A percentile compares a stretch with the other conserved stretches of the same genome.
These are phyloP conservation scores for Suillus sp. DNA, from an alignment of 768 basidiomycete species.

Conservation along the genomic window DNA sequence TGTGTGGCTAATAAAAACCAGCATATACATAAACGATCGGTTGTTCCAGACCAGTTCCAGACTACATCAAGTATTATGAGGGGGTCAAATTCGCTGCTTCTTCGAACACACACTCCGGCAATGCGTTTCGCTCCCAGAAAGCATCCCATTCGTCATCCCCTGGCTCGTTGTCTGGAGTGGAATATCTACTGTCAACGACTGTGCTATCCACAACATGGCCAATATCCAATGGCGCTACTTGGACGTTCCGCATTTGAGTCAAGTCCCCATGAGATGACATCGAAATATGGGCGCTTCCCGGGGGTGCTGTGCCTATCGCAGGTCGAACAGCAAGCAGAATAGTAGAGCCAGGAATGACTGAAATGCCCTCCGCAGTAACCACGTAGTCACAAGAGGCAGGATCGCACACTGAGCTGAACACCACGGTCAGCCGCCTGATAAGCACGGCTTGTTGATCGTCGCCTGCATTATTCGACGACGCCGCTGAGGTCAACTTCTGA, in stretches of 20 bases:
- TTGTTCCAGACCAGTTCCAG: neutral
- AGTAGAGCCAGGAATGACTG: constrained; percentile 30
- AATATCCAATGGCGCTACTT: constrained; percentile 39
- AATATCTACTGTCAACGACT: constrained; percentile 18
- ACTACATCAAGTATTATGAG: neutral
- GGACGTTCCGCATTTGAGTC: constrained; percentile 14
- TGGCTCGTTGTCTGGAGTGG: constrained; percentile 29
- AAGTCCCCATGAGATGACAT: neutral
- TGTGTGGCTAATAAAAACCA: neutral
- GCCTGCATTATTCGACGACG: constrained; percentile 11
- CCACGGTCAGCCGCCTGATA: constrained; percentile 70
- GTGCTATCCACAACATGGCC: constrained; percentile 35
- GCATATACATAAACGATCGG: neutral
- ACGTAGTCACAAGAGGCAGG: constrained; percentile 75
- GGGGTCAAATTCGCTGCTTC: neutral
- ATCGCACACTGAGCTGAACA: constrained; percentile 69
- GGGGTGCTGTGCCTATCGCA: neutral
- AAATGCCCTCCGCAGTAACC: constrained; percentile 63
- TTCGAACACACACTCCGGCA: constrained; percentile 39
- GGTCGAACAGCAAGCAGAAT: constrained; percentile 10
- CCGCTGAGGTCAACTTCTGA: constrained; percentile 12
- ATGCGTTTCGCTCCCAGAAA: constrained; percentile 45
- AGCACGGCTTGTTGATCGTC: constrained; percentile 48
- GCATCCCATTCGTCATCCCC: constrained; percentile 51
- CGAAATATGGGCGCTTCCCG: neutral